Evolutionary conservation across 495 filamentous ascomycete genomes (phyloP), one percentile per base, ranked within the genome.

Genomic region (Aspergillus olivimuriae): DNA sequence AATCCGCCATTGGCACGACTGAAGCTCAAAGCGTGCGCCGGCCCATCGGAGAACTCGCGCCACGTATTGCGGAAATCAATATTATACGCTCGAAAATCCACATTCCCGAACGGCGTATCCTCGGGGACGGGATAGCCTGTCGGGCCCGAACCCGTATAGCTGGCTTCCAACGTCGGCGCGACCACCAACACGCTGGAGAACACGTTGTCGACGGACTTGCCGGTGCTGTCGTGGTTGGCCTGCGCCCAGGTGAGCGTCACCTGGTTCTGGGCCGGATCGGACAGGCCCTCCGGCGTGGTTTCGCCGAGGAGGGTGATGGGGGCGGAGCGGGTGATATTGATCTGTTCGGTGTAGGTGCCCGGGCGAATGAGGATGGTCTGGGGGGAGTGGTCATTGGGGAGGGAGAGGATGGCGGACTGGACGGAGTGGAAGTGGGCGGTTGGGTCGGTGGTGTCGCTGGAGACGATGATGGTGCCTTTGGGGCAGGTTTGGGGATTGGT

Each of bases 41-140:
- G 78, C 2, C 72, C 73, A 44, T 64, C 69, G 12, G 65, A 67
- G 41, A 75, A 77, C 1, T 72, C 69, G 0, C 65, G 52, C 50
- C 66, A 78, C n/a, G 66, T 69, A 57, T 82, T 82, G 12, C 61
- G 61, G 51, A 82, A 77, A 47, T 82, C 72, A 34, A 81, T 57
- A 48, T 82, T 80, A 51, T 82, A 82, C 0, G 63, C 71, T 24
- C 77, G 61, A 59, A 82, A 82, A 54, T 82, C 64, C 1, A 41
- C 47, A 48, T 70, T 75, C 2, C 78, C 77, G 49, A 80, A 80
- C 0, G 76, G 76, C 15, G 78, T 81, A 16, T 71, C 72, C 3
- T 51, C 62, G 2, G 77, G 76, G 4, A 82, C 77, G 0, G 74
- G 52, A 49, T 69, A 76, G 5, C 78, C 77, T 0, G 73, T 76